These are phyloP conservation scores for Auricularia sp. DNA, from an alignment of 768 basidiomycete species.

Conservation along the genomic window DNA sequence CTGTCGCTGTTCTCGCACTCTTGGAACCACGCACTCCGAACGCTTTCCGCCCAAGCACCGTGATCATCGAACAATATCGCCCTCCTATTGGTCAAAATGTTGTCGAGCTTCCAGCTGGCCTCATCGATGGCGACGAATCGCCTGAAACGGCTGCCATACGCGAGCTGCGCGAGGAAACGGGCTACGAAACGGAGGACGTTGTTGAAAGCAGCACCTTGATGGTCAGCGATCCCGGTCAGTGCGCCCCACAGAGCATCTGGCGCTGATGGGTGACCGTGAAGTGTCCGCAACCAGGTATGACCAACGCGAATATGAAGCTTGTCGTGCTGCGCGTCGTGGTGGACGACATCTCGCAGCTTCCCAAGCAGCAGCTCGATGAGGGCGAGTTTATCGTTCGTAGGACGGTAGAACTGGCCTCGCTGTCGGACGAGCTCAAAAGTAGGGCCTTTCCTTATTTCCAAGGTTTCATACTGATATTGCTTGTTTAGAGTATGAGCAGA, in stretches of 20 bases:
- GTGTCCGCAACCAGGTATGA: constrained; percentile 56
- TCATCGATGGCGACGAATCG: constrained; percentile 80
- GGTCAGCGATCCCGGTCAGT: constrained; percentile 62
- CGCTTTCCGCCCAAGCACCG: constrained; percentile 64
- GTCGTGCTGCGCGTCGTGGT: constrained; percentile 62
- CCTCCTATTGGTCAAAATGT: constrained; percentile 73
- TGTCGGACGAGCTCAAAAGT: constrained; percentile 62
- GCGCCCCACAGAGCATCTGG: constrained; percentile 3
- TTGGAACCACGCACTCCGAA: constrained; percentile 58
- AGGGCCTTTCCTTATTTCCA: constrained; percentile 21
- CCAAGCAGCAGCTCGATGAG: constrained; percentile 67
- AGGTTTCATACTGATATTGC: constrained; percentile 29
- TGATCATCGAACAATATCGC: constrained; percentile 87
- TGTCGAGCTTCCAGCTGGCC: constrained; percentile 65
- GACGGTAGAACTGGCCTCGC: constrained; percentile 56
- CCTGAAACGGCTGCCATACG: constrained; percentile 73
- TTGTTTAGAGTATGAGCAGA: constrained; percentile 22
- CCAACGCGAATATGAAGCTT: constrained; percentile 87
- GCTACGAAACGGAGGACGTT: constrained; percentile 47
- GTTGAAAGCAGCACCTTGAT: constrained; percentile 52
- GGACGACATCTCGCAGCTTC: constrained; percentile 37
- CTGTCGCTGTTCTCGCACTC: constrained; percentile 77
- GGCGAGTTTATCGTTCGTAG: constrained; percentile 77
- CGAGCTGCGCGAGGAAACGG: constrained; percentile 90
- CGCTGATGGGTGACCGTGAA: not conserved